Conservation (phyloP, 192 early-diverging fungal genomes). For the Coemansia sp. region DNA sequence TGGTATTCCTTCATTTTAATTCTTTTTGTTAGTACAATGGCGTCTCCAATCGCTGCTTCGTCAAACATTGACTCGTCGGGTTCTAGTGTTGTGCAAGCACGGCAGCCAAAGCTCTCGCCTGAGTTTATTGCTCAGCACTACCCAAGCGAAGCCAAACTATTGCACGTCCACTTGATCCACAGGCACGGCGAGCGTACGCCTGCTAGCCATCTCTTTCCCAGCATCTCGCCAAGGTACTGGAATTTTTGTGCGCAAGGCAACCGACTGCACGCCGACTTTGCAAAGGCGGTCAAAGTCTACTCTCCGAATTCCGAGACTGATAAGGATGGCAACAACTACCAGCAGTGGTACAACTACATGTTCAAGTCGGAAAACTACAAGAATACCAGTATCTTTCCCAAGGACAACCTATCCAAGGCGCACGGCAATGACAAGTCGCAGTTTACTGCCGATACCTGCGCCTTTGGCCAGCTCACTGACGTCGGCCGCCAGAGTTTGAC, state of each 20-base stretch:
- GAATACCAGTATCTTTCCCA: conserved; percentile 27
- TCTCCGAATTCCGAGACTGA: background rate
- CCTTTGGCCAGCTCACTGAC: conserved; percentile 65
- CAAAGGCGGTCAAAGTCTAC: conserved; percentile 17
- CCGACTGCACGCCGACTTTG: conserved; percentile 38
- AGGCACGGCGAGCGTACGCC: conserved; percentile 59
- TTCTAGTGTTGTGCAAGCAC: conserved; percentile 20
- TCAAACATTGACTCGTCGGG: conserved; percentile 12
- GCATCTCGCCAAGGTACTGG: conserved; percentile 39
- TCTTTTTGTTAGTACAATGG: background rate
- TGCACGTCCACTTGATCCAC: conserved; percentile 57
- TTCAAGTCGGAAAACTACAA: conserved; percentile 25
- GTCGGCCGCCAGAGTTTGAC: conserved; percentile 59
- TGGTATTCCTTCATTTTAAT: background rate
- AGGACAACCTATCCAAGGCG: conserved; percentile 11
- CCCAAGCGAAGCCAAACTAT: conserved; percentile 43
- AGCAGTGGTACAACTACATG: conserved; percentile 25
- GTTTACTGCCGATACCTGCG: conserved; percentile 37
- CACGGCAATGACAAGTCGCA: conserved; percentile 19
- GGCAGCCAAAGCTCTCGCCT: conserved; percentile 41
- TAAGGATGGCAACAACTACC: background rate
- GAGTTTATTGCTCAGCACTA: conserved; percentile 54
- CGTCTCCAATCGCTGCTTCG: background rate
- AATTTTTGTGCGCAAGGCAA: conserved; percentile 46
- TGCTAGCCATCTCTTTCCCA: conserved; percentile 16